These are phyloP conservation scores for Plectosphaerella plurivora DNA, from an alignment of 2,329 filamentous ascomycete species.

Conservation along the genomic window DNA sequence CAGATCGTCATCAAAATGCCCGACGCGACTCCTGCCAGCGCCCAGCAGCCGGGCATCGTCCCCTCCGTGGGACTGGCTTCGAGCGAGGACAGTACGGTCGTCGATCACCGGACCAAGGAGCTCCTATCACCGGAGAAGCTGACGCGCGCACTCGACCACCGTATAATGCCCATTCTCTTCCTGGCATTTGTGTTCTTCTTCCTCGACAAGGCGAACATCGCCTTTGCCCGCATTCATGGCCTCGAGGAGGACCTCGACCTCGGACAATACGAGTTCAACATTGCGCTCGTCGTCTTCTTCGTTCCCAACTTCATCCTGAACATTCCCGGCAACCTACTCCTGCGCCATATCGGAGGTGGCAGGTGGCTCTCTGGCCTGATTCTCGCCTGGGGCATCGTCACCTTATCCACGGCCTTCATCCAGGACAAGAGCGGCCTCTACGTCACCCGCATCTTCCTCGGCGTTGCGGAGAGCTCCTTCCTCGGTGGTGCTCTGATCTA, in stretches of 20 bases:
- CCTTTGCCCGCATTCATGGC: constrained; percentile 13
- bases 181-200: constrained; percentile 10
- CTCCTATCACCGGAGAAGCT: no score
- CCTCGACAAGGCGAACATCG: constrained; percentile 12
- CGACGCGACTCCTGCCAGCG: neutral
- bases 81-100: neutral
- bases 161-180: constrained; percentile 10
- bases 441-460: constrained; percentile 15
- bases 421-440: constrained; percentile 14
- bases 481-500: constrained; percentile 17
- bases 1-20: no score
- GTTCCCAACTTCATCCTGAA: constrained; percentile 16
- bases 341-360: constrained; percentile 15
- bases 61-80: neutral
- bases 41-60: neutral
- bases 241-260: constrained; percentile 9
- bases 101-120: no score
- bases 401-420: constrained; percentile 14
- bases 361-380: constrained; percentile 14
- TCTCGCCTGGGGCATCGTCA: constrained; percentile 16
- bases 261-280: constrained; percentile 10
- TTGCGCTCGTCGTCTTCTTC: constrained; percentile 16
- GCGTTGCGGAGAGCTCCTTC: constrained; percentile 16
- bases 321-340: constrained; percentile 16
- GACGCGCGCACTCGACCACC: constrained; percentile 11